Evolutionary conservation across 2,329 filamentous ascomycete species (phyloP), one percentile per base, ranked within the genome.

Genomic region (Xylogone sp.): DNA sequence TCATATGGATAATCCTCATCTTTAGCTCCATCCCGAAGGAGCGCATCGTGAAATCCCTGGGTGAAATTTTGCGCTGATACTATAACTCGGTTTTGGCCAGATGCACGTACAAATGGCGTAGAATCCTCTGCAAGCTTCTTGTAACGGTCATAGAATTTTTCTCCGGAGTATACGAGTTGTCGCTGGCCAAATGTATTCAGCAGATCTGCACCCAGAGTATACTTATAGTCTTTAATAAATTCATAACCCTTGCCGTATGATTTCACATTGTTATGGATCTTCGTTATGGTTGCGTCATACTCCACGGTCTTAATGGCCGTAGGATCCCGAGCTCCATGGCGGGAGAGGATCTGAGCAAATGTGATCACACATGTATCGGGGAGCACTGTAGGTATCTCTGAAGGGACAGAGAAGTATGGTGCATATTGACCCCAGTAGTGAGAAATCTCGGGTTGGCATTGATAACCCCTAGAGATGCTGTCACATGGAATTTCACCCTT

Each of bases 311-410:
- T 95, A 57, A 74, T 73, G 10, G 71, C 63, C 0, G 91, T 96
- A 1, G 92, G 92, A 65, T 90, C 87, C 48, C 92, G 82, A 34
- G 89, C 88, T 45, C 91, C 92, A 66, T 97, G 92, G 2, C 92
- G 84, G 20, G 90, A 91, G 45, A 97, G 78, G 21, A 92, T 74
- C 62, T 92, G 87, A 1, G 80, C 92, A 68, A 96, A 93, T 2
- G 85, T 93, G 59, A 93, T 72, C 12, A 79, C 72, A 70, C 92
- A 97, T n/a, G 74, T 75, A 1, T 73, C 59, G 0, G 90, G 91
- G 1, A 87, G 43, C 8, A 71, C 7, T 74, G 73, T 6, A 76
- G 82, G 73, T 47, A 90, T 81, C 2, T 81, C 74, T 1, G 87
- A 90, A 6, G 84, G 78, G 0, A 92, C 85, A 1, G 85, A 79